phyloP scores from a whole-genome alignment of 2,329 filamentous ascomycete genomes.

The Talaromyces sp. region DNA sequence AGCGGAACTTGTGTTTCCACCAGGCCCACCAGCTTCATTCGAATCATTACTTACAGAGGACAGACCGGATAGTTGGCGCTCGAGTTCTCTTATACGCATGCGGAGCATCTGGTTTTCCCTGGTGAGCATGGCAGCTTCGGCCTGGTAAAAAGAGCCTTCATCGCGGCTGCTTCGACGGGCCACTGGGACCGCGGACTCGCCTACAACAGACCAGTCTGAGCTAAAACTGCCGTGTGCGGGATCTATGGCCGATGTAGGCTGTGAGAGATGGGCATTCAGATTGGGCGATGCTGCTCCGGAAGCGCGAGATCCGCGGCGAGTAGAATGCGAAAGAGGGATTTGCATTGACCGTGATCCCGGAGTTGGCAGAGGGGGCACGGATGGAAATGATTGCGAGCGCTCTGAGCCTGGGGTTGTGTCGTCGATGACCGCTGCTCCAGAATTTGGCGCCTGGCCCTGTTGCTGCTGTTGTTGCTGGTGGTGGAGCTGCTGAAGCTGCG shows the following conservation, averaged over 20 bases:
- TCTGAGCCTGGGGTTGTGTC: conserved; percentile 42
- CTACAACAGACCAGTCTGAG: conserved; percentile 19
- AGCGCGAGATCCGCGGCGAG: conserved; percentile 30
- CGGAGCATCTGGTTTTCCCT: conserved; percentile 48
- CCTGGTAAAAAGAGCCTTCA: conserved; percentile 44
- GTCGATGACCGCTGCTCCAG: conserved; percentile 34
- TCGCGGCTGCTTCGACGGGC: conserved; percentile 40
- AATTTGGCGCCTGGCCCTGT: conserved; percentile 22
- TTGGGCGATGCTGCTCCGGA: conserved; percentile 32
- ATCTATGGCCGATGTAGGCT: conserved; percentile 28
- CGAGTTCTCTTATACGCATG: conserved; percentile 44
- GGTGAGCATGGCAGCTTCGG: conserved; percentile 42
- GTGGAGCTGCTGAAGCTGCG: conserved; percentile 37
- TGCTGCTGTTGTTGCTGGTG: conserved; percentile 31
- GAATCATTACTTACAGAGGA: neutral
- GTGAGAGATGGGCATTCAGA: neutral
- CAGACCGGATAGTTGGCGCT: conserved; percentile 10
- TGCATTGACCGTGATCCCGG: conserved; percentile 20
- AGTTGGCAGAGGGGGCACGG: conserved; percentile 22
- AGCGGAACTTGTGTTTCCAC: neutral
- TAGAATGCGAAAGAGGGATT: conserved; percentile 29
- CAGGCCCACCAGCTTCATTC: neutral
- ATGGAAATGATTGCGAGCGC: conserved; percentile 35
- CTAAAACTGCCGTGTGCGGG: conserved; percentile 15
- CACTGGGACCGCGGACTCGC: conserved; percentile 14